Base-by-base conservation (phyloP, 2,329 filamentous ascomycete genomes). In the Phaeophleospora eucalypticola region DNA sequence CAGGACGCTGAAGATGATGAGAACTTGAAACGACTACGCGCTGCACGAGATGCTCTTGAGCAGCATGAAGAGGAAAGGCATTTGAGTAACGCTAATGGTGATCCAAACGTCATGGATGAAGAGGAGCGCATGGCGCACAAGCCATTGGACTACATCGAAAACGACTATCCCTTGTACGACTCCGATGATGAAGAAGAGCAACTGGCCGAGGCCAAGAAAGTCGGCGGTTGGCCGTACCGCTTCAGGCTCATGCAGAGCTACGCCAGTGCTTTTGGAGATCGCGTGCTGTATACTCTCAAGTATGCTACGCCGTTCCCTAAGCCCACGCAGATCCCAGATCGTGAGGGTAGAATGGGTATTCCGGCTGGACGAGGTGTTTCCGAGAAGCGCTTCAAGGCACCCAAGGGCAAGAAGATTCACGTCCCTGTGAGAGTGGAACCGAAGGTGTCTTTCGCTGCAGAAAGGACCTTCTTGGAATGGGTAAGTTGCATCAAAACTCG, bases 381-480 rank as follows among this genome's bases (percentile, higher is more conserved):
- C 62, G 54, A 68, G 49, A 74, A 73, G 63, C 61, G 70, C 9
- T 76, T 89, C 72, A 84, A 82, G 65, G 86, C 87, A 7, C 87
- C 87, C 10, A 83, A 81, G 66, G 87, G 87, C 44, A 91, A 90
- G 80, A 71, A 87, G 67, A 97, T 98, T 49, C 91, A 97, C 62
- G 93, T 98, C 18, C 91, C 91, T 12, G 85, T 97, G 45, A 83
- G 93, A 40, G 90, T 98, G 27, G 93, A 98, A 69, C 93, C 93
- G 27, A 98, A 98, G 71, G 93, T 98, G 41, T 95, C 89, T 68
- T 95, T 98, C 65, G 93, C 93, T 17, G 90, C 89, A 1, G 93
- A 98, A 70, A 82, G 93, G 55, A 98, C 93, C 1, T 98, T 96
- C 71, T 78, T 98, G 47, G 87, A 89, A 53, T 98, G 93, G 89